Evolutionary conservation across 345 rosid genomes (phyloP).

Genomic region (Excoecaria cochinchinensis): DNA sequence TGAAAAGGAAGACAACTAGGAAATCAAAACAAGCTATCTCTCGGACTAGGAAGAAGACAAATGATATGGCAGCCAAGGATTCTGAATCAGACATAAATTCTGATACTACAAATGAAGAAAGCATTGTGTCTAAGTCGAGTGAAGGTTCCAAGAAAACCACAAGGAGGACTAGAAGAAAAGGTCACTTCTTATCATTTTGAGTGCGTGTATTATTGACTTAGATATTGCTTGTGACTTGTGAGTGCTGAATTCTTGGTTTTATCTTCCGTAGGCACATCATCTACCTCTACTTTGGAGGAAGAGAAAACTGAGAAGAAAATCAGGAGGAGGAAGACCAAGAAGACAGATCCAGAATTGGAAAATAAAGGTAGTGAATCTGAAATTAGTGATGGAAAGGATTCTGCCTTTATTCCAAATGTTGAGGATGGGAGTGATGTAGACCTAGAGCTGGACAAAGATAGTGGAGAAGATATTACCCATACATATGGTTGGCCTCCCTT

Average conservation of each 20-base stretch:
- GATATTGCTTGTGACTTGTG: slow-evolving; percentile 10
- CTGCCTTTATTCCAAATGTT: slow-evolving; percentile 25
- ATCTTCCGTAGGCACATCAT: slow-evolving; percentile 34
- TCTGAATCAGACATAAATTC: slow-evolving; percentile 26
- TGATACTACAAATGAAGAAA: slow-evolving; percentile 37
- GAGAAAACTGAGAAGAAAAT: slow-evolving; percentile 53
- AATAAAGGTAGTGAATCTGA: slow-evolving; percentile 46
- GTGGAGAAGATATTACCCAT: slow-evolving; percentile 62
- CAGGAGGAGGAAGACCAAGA: slow-evolving; percentile 40
- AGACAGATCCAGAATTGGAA: slow-evolving; percentile 37
- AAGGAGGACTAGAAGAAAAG: slow-evolving; percentile 47
- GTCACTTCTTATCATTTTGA: slow-evolving; percentile 24
- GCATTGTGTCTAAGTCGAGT: slow-evolving; percentile 15
- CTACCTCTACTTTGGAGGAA: slow-evolving; percentile 43
- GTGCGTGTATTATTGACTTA: neutral
- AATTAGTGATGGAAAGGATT: slow-evolving; percentile 45
- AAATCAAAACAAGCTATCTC: slow-evolving; percentile 39
- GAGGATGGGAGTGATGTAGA: slow-evolving; percentile 63
- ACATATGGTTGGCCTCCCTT: slow-evolving; percentile 94
- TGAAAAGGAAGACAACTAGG: slow-evolving; percentile 44
- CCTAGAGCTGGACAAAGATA: slow-evolving; percentile 53
- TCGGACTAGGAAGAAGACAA: slow-evolving; percentile 57
- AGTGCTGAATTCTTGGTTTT: slow-evolving; percentile 12
- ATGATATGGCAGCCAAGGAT: slow-evolving; percentile 35
- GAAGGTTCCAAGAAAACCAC: slow-evolving; percentile 33